Conservation (phyloP, 352 stramenopile genomes). For the Phytophthora citrophthora region DNA sequence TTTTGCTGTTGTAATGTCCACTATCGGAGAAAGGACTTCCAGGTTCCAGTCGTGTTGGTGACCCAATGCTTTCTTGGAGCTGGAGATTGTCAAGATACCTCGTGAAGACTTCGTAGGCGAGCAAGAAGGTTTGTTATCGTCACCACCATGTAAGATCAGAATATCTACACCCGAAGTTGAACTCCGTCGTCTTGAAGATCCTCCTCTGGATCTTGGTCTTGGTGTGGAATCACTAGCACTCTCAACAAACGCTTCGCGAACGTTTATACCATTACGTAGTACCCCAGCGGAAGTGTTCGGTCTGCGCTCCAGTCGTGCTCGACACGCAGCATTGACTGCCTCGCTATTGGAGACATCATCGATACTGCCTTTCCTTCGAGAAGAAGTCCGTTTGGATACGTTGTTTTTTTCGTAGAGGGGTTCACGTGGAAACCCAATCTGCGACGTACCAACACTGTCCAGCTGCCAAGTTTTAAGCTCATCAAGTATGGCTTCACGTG, state of each 20-base stretch:
- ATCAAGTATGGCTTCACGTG: slow-evolving; percentile 64
- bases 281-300: slow-evolving; percentile 65
- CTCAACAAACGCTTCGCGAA: slow-evolving; percentile 70
- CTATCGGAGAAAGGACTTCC: slow-evolving; percentile 56
- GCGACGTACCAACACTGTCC: slow-evolving; percentile 49
- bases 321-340: neutral
- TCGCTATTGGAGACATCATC: slow-evolving; percentile 7
- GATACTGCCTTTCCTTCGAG: slow-evolving; percentile 37
- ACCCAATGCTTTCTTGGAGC: slow-evolving; percentile 13
- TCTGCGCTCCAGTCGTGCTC: slow-evolving; percentile 34
- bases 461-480: slow-evolving; percentile 75
- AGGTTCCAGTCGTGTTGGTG: slow-evolving; percentile 63
- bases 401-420: slow-evolving; percentile 20
- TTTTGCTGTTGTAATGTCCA: slow-evolving; percentile 54
- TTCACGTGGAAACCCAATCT: slow-evolving; percentile 44
- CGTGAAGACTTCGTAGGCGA: slow-evolving; percentile 58
- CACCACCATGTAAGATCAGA: slow-evolving; percentile 57
- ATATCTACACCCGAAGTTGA: slow-evolving; percentile 52
- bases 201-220: slow-evolving; percentile 23
- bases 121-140: slow-evolving; percentile 50
- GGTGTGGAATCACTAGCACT: slow-evolving; percentile 1
- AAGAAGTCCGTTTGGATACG: slow-evolving; percentile 5
- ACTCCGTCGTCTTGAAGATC: slow-evolving; percentile 16
- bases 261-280: slow-evolving; percentile 40
- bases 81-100: slow-evolving; percentile 26